Evolutionary conservation across 176 grass and related monocot species (phyloP), one percentile per base, ranked within the genome.

Genomic region (Puya raimondii): DNA sequence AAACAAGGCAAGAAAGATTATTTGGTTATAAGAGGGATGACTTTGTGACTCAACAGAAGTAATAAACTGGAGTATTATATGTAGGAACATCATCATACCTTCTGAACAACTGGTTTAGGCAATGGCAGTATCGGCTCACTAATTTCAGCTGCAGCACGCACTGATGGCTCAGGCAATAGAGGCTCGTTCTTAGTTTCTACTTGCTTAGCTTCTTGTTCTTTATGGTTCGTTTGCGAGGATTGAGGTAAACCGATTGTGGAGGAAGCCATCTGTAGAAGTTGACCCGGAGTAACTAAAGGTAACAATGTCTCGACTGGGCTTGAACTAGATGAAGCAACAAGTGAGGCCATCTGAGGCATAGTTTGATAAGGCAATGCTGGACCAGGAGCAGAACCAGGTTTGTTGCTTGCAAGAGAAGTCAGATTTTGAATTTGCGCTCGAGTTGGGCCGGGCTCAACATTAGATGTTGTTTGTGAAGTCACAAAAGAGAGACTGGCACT

Each of bases 121-220:
- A 87, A 80, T 74, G 91, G 91, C n/a, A 96, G 67, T 82, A 90
- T 91, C 25, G 91, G 86, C 48, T 86, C 86, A 64, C 77, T 90
- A 64, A 74, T 69, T 76, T 94, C 91, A 65, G 72, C 70, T 42
- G 80, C 22, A 63, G 81, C 72, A 61, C 23, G 68, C 63, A 69
- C 23, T 21, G 70, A 74, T 48, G 78, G 91, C 23, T 90, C 86
- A 56, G 86, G 81, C n/a, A 96, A 65, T 48, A 87, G 63, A 23
- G 91, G 81, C 56, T 82, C 85, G 50, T 64, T 63, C 71, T 87
- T 87, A 23, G 70, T 48, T 53, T 87, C 79, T 63, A 71, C 12
- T 57, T 56, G 59, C 74, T 76, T 84, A 23, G 50, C n/a, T 27
- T 75, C 68, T 50, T 6, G 17, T 50, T 75, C 79, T 78, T 74